Evolutionary conservation across 345 rosid genomes (phyloP).

Genomic region (Populus ilicifolia): DNA sequence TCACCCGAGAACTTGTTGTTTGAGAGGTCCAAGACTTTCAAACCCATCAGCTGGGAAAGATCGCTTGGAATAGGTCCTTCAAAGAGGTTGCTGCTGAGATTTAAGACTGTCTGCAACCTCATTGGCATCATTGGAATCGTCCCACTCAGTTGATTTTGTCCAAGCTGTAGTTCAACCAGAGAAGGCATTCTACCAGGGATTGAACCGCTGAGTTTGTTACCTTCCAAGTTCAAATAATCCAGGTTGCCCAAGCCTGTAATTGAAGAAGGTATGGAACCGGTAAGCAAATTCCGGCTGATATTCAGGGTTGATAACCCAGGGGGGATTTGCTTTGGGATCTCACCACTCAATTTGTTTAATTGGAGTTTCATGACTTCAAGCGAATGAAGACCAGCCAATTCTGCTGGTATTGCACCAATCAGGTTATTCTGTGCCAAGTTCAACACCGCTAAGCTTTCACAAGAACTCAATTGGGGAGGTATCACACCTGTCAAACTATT

Average conservation of each 20-base stretch:
- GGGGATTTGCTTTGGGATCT: constrained; percentile 32
- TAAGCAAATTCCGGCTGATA: constrained; percentile 55
- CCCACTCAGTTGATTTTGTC: constrained; percentile 54
- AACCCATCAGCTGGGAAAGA: constrained; percentile 26
- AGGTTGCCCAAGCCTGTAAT: constrained; percentile 43
- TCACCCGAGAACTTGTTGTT: constrained; percentile 50
- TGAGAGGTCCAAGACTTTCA: constrained; percentile 79
- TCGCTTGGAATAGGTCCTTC: constrained; percentile 43
- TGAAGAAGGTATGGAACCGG: constrained; percentile 56
- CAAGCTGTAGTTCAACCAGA: constrained; percentile 76
- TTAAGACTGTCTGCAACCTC: constrained; percentile 59
- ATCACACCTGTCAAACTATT: constrained; percentile 47
- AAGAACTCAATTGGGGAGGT: constrained; percentile 42
- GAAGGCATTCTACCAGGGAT: constrained; percentile 42
- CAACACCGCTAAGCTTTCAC: constrained; percentile 42
- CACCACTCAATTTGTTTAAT: constrained; percentile 49
- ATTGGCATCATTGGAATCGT: constrained; percentile 52
- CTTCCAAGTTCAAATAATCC: constrained; percentile 42
- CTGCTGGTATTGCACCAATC: constrained; percentile 37
- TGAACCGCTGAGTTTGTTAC: constrained; percentile 47
- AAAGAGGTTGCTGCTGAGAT: constrained; percentile 65
- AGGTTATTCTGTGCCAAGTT: constrained; percentile 58
- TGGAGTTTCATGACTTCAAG: constrained; percentile 63
- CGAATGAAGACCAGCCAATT: constrained; percentile 34
- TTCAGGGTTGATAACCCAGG: constrained; percentile 32